Base-by-base conservation (phyloP, 2,329 filamentous ascomycete species). In the Colletotrichum navitas region DNA sequence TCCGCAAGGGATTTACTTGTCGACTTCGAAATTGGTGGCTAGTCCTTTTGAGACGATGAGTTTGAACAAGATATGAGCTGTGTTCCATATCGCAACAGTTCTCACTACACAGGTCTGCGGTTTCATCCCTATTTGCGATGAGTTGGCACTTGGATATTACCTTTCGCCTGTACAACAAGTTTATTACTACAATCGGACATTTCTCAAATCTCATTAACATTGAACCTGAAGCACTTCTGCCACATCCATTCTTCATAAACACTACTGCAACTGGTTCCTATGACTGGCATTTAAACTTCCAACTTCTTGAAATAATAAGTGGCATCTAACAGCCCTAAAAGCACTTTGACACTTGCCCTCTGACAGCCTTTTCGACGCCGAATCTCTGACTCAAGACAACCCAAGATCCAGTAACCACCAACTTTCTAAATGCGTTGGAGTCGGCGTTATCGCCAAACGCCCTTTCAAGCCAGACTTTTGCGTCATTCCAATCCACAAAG, bases 371-470 rank as follows among this genome's bases (percentile, higher is more conserved):
- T 36, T 59, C 58, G 18, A 72, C 49, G 11, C 61, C 61, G 8
- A 72, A 72, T 8, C n/a, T 56, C 18, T 62, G 61, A 51, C 70
- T 63, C 18, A 72, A 36, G n/a, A 72, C 70, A 7, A 71, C 70
- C 70, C 66, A 72, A 12, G 26, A 62, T 6, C 66, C 70, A 29
- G 24, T 59, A 3, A 66, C 18, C 3, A 70, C 43, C 36, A 72
- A 10, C 8, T 45, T 71, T 41, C 70, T 47, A 11, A 72, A 72
- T 0, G 66, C 55, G 6, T 62, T 63, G 1, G 74, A 61, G 36
- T 84, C 79, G 5, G 78, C 77, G 1, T 77, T 76, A 1, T 81
- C 78, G 1, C 77, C 76, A 68, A 86, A 87, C 1, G 79, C 85
- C 32, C 62, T 72, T n/a, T 60, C 24, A 8, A 72, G 54, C 69